phyloP scores from a whole-genome alignment of 192 early-diverging fungal genomes.

The Lobosporangium transversale region DNA sequence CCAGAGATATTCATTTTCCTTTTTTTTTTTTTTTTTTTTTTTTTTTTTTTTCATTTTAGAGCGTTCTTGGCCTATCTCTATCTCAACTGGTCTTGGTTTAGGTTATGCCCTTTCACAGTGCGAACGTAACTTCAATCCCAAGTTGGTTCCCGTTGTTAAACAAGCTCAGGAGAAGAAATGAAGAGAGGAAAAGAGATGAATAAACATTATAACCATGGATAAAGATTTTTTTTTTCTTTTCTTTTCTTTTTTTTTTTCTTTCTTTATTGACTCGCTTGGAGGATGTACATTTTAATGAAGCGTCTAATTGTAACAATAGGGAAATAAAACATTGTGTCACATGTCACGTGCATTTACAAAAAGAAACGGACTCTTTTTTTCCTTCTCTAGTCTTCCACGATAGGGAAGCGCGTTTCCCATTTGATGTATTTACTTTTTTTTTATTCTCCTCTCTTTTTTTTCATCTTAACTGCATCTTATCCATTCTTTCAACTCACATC shows the following conservation, averaged over 20 bases:
- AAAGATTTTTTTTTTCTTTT: too few relatives aligned
- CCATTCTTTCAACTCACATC: neutral
- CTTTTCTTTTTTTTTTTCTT: too few relatives aligned
- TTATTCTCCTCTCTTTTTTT: neutral
- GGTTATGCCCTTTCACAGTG: slow-evolving; percentile 86
- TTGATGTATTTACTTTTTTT: neutral
- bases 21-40: slow-evolving; percentile 1
- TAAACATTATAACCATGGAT: neutral
- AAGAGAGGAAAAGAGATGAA: neutral
- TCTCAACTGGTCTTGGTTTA: slow-evolving; percentile 83
- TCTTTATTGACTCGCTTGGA: too few relatives aligned
- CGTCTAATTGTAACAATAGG: too few relatives aligned
- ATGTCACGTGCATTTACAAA: neutral
- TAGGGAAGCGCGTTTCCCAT: neutral
- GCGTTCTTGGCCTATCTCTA: slow-evolving; percentile 87
- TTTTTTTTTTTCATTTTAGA: slow-evolving; percentile 54
- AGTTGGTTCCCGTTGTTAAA: slow-evolving; percentile 60
- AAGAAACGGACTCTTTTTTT: too few relatives aligned
- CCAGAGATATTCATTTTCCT: too few relatives aligned
- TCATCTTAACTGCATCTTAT: neutral
- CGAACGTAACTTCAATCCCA: slow-evolving; percentile 69
- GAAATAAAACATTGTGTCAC: too few relatives aligned
- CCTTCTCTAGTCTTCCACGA: slow-evolving; percentile 19
- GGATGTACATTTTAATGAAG: too few relatives aligned
- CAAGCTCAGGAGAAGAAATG: slow-evolving; percentile 58